Evolutionary conservation across 2,329 filamentous ascomycete genomes (phyloP).

Genomic region (Trichoderma breve): DNA sequence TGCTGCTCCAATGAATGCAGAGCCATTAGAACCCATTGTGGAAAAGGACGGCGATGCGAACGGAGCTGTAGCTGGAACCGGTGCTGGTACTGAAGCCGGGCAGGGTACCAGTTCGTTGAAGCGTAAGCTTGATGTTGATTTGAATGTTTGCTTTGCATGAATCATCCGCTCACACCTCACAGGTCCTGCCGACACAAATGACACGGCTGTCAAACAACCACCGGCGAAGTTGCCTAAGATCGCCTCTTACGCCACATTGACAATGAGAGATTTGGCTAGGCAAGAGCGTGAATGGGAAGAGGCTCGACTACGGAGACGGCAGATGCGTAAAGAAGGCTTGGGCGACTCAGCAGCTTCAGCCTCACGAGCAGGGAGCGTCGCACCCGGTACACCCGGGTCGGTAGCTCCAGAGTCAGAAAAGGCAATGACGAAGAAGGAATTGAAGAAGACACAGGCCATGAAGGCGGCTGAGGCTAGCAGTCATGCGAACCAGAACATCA

Average conservation of each 20-base stretch:
- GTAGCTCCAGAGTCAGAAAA: constrained; percentile 65
- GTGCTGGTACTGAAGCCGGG: constrained; percentile 49
- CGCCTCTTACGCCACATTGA: constrained; percentile 50
- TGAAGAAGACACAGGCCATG: constrained; percentile 70
- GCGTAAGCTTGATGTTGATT: constrained; percentile 51
- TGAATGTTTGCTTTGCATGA: not conserved
- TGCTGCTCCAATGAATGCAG: constrained; percentile 53
- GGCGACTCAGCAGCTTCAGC: constrained; percentile 47
- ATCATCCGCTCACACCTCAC: not conserved
- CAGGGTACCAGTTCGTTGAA: constrained; percentile 57
- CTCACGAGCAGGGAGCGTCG: constrained; percentile 55
- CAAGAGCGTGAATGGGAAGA: constrained; percentile 73
- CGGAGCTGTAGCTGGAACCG: constrained; percentile 38
- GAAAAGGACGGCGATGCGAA: constrained; percentile 29
- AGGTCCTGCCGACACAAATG: constrained; percentile 42
- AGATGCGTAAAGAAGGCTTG: constrained; percentile 59
- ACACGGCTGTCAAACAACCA: constrained; percentile 40
- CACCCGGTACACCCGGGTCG: constrained; percentile 60
- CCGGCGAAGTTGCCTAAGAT: constrained; percentile 47
- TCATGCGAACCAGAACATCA: constrained; percentile 79
- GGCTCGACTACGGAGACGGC: constrained; percentile 64
- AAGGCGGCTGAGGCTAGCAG: constrained; percentile 75
- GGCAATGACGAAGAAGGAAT: constrained; percentile 81
- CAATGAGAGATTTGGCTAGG: constrained; percentile 61
- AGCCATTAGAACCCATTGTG: constrained; percentile 33